Base-by-base conservation (phyloP, 163 green algal genomes). In the Scenedesmus sp. region DNA sequence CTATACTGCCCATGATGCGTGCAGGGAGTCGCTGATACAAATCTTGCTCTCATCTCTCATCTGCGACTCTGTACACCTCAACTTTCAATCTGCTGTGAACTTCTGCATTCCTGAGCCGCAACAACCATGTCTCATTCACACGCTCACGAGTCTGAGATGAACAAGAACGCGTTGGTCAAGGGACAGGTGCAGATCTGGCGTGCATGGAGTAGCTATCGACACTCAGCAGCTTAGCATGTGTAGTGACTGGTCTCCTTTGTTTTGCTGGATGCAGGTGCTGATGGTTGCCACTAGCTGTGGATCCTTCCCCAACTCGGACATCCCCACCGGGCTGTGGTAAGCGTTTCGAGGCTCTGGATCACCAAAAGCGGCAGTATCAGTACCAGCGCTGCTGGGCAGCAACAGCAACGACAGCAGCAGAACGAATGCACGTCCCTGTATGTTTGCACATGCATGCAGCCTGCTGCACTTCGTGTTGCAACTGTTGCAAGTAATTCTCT, bases 261-360 rank as follows among this genome's bases (percentile, higher is more conserved):
- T 20, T 24, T 73, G 18, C 81, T 76, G 30, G 65, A 7, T 76
- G 30, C 81, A 86, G 81, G 85, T 92, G 65, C 81, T 92, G 20
- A 85, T 92, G 68, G 88, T 92, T 40, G 81, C 65, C 37, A 92
- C 88, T 2, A 86, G 46, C 46, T 89, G 81, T 24, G 81, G 59
- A 40, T 44, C 53, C 1, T 87, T 87, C 37, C 16, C 24, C 20
- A 68, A 87, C 56, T 43, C 68, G 35, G 87, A 79, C 78, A 51
- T 49, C 1, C 87, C 87, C 16, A 91, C 87, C 22, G 87, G 87
- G 2, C 87, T 91, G 24, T 91, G 87, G 86, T 91, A 51, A 33
- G 86, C 7, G 30, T 2, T 40, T 40, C 30, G 65, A 76, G 30
- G 65, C 65, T 40, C 7, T 22, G 6, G 30, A 2, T 16, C 5